phyloP scores from a whole-genome alignment of 2,329 filamentous ascomycete genomes.

The Chaetomiaceae sp. region DNA sequence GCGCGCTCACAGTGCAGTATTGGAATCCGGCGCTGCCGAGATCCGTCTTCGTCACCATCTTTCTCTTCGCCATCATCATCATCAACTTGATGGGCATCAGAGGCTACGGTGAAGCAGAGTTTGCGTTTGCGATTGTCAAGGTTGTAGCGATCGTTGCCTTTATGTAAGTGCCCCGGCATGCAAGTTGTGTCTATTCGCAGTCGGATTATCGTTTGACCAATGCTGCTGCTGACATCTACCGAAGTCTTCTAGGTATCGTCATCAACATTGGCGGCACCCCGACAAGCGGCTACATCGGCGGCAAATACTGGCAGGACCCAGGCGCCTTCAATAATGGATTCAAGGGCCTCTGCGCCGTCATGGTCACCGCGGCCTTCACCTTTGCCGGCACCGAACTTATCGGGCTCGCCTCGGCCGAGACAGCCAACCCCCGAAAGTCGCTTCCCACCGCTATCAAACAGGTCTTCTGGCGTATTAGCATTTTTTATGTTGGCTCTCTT shows the following conservation, averaged over 20 bases:
- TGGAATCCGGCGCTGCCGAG: slow-evolving; percentile 38
- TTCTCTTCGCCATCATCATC: slow-evolving; percentile 46
- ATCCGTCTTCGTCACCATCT: slow-evolving; percentile 53
- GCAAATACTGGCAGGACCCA: slow-evolving; percentile 45
- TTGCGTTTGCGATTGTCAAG: slow-evolving; percentile 53
- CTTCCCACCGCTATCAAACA: slow-evolving; percentile 83
- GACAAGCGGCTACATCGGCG: slow-evolving; percentile 46
- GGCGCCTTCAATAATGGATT: slow-evolving; percentile 66
- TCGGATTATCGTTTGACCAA: no score
- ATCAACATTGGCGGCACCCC: slow-evolving; percentile 51
- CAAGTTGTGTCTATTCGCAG: neutral
- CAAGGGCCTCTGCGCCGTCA: slow-evolving; percentile 66
- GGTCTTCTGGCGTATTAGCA: slow-evolving; percentile 55
- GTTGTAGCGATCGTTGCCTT: slow-evolving; percentile 40
- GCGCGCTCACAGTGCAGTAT: slow-evolving; percentile 43
- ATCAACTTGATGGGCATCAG: slow-evolving; percentile 54
- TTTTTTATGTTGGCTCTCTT: slow-evolving; percentile 52
- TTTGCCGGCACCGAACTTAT: slow-evolving; percentile 71
- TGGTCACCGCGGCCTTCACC: slow-evolving; percentile 68
- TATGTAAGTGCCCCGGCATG: slow-evolving; percentile 20
- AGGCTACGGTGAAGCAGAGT: slow-evolving; percentile 57
- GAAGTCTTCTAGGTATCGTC: slow-evolving; percentile 26
- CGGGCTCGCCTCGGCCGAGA: slow-evolving; percentile 69
- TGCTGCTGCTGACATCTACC: slow-evolving; percentile 13
- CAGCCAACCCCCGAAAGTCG: slow-evolving; percentile 63